Conservation (phyloP, 2,329 filamentous ascomycete genomes). For the Blastomyces silverae region DNA sequence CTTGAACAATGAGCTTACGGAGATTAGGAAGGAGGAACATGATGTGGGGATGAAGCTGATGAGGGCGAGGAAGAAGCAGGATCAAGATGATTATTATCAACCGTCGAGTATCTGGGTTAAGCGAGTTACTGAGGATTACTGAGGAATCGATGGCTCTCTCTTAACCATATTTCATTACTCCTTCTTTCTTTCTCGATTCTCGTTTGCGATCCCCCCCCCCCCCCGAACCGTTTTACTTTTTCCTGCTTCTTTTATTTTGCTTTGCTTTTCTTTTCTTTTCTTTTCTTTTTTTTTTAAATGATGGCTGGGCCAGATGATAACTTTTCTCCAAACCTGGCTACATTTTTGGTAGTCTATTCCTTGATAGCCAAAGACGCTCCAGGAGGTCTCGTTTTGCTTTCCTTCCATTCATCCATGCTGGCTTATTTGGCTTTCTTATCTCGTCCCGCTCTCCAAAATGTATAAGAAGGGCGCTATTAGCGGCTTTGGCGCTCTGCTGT, state of each 20-base stretch:
- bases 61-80: conserved; percentile 66
- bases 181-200: conserved; percentile 9
- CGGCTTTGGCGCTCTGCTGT: background rate
- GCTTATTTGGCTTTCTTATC: background rate
- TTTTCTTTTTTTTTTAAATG: background rate
- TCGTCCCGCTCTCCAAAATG: background rate
- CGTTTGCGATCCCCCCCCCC: background rate
- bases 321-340: background rate
- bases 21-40: conserved; percentile 69
- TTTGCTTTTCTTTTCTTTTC: background rate
- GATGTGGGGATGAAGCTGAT: conserved; percentile 70
- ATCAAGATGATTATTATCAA: conserved; percentile 46
- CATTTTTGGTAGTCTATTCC: background rate
- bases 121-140: conserved; percentile 57
- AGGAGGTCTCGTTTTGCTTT: background rate
- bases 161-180: background rate
- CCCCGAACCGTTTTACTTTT: background rate
- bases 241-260: background rate
- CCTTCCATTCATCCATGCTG: background rate
- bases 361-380: background rate
- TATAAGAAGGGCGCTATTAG: background rate
- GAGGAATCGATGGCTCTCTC: background rate
- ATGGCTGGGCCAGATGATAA: conserved; percentile 3
- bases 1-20: conserved; percentile 60
- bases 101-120: conserved; percentile 69